phyloP scores from a whole-genome alignment of 139 green algal genomes.

The Asterochloris erici region DNA sequence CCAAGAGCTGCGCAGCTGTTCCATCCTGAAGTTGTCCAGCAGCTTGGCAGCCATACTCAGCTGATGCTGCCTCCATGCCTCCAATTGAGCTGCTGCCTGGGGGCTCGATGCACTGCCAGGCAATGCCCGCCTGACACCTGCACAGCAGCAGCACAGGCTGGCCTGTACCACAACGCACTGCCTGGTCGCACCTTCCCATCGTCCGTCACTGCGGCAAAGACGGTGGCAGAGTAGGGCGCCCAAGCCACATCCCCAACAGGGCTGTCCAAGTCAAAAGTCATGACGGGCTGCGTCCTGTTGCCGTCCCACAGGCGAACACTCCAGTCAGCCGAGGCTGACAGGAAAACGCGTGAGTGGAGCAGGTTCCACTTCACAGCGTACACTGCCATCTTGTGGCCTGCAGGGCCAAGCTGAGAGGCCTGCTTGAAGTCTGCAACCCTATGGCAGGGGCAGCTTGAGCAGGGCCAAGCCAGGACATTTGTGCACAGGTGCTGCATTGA shows the following conservation, averaged over 20 bases:
- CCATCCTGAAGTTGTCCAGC: no score
- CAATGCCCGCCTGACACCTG: no score
- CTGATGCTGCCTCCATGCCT: no score
- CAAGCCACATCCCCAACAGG: conserved; percentile 86
- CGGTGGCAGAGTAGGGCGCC: conserved; percentile 80
- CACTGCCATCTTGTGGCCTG: conserved; percentile 68
- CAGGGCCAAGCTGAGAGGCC: conserved; percentile 10
- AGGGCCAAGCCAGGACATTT: no score
- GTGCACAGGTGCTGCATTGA: no score
- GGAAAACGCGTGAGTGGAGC: conserved; percentile 75
- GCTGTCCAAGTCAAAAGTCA: conserved; percentile 67
- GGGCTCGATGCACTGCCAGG: no score
- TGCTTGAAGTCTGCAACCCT: background rate
- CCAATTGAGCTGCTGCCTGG: no score
- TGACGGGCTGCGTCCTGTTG: conserved; percentile 32
- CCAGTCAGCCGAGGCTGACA: conserved; percentile 91
- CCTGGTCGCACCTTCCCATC: conserved; percentile 49
- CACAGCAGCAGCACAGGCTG: background rate
- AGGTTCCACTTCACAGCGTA: conserved; percentile 86
- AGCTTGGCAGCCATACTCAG: no score
- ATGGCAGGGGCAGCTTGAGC: background rate
- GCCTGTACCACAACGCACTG: background rate
- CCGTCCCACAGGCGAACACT: conserved; percentile 74
- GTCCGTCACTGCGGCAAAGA: conserved; percentile 83
- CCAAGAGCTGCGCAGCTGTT: no score